A percentile compares a stretch with the other conserved stretches of the same genome.
Conservation (phyloP, 176 grass and related monocot genomes). For the Phyllostachys edulis region DNA sequence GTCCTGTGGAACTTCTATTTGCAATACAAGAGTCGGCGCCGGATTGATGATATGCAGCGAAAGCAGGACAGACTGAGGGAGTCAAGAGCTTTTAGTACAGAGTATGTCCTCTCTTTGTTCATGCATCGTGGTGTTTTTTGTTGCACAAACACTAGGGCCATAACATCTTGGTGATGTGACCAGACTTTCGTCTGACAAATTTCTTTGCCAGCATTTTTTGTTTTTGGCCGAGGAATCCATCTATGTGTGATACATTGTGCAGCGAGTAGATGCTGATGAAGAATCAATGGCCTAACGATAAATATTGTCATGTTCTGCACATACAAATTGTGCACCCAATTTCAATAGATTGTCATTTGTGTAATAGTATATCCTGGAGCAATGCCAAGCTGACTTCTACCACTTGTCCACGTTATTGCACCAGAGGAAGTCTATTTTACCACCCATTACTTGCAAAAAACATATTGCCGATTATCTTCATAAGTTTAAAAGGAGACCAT, state of each 20-base stretch:
- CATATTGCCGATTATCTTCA: not conserved
- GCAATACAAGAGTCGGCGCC: slow-evolving; percentile 62
- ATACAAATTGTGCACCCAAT: not conserved
- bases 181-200: not conserved
- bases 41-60: slow-evolving; percentile 70
- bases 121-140: not conserved
- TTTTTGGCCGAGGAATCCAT: not conserved
- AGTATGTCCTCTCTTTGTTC: slow-evolving; percentile 49
- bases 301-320: not conserved
- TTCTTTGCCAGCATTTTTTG: not conserved
- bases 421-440: not conserved
- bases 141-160: not conserved
- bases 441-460: not conserved
- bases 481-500: not conserved
- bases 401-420: not conserved
- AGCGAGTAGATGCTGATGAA: not conserved
- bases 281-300: not conserved
- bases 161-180: not conserved
- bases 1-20: slow-evolving; percentile 71
- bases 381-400: not conserved
- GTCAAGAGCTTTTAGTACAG: slow-evolving; percentile 68
- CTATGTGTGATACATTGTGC: not conserved
- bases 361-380: not conserved
- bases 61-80: slow-evolving; percentile 70
- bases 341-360: not conserved